Evolutionary conservation across 257 asterid genomes (phyloP).

Genomic region (Solanum corneliomulleri): DNA sequence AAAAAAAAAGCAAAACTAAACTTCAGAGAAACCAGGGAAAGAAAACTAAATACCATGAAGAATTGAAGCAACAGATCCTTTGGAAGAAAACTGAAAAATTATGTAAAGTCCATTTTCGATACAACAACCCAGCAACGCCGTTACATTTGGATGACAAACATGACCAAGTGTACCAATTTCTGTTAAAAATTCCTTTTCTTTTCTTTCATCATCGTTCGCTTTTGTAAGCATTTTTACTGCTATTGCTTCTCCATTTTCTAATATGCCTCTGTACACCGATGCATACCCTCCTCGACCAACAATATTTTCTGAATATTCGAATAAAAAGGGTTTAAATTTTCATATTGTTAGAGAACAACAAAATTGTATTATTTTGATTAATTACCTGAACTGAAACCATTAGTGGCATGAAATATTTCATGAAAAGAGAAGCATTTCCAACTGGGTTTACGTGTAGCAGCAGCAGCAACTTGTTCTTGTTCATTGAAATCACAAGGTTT

Average conservation of each 20-base stretch:
- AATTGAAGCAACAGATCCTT: conserved; percentile 83
- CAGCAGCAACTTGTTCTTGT: background rate
- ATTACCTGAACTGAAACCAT: conserved; percentile 59
- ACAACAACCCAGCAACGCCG: conserved; percentile 76
- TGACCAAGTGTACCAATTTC: conserved; percentile 90
- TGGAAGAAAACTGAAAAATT: conserved; percentile 82
- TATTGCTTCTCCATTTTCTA: conserved; percentile 68
- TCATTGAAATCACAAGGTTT: conserved; percentile 10
- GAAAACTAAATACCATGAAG: conserved; percentile 48
- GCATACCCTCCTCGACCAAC: conserved; percentile 96
- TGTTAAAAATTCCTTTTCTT: conserved; percentile 74
- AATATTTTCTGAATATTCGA: conserved; percentile 38
- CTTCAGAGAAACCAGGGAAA: background rate
- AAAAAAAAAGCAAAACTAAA: background rate
- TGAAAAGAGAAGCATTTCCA: conserved; percentile 85
- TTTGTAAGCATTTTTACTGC: conserved; percentile 74
- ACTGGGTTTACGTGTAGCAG: conserved; percentile 41
- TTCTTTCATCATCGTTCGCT: conserved; percentile 66
- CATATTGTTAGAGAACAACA: background rate
- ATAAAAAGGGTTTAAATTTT: background rate
- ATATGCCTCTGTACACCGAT: conserved; percentile 83
- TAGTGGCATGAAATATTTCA: conserved; percentile 67
- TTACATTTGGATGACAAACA: conserved; percentile 74
- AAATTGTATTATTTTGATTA: background rate
- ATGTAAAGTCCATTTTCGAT: conserved; percentile 82